phyloP scores from a whole-genome alignment of 2,329 filamentous ascomycete genomes.

The Torrubiella hemipterigena region DNA sequence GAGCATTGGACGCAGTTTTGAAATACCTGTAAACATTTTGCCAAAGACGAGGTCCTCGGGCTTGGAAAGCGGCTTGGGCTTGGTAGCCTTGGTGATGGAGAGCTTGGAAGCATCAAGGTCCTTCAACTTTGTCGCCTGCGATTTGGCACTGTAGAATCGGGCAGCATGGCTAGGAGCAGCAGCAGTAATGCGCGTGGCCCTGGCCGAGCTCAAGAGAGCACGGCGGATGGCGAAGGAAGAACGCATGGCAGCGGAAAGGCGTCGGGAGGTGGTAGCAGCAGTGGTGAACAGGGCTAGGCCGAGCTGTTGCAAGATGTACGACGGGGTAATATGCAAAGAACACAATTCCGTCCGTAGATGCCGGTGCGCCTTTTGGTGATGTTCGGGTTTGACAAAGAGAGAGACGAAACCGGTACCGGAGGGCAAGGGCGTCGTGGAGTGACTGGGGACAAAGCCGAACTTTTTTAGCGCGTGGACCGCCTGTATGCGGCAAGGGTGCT shows the following conservation, averaged over 20 bases:
- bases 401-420: too few relatives aligned
- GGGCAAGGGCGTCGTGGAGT: too few relatives aligned
- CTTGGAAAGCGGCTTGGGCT: slow-evolving; percentile 62
- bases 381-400: too few relatives aligned
- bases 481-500: too few relatives aligned
- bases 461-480: too few relatives aligned
- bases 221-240: slow-evolving; percentile 17
- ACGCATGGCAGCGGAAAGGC: slow-evolving; percentile 13
- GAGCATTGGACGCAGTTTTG: not conserved
- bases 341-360: too few relatives aligned
- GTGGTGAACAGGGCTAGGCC: not conserved
- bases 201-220: slow-evolving; percentile 19
- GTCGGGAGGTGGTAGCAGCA: slow-evolving; percentile 4
- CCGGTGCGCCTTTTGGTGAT: too few relatives aligned
- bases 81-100: slow-evolving; percentile 58
- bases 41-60: slow-evolving; percentile 83
- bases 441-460: too few relatives aligned
- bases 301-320: too few relatives aligned
- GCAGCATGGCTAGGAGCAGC: slow-evolving; percentile 16
- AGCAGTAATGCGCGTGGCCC: slow-evolving; percentile 24
- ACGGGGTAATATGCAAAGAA: too few relatives aligned
- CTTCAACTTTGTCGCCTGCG: slow-evolving; percentile 40
- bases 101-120: slow-evolving; percentile 71
- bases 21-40: slow-evolving; percentile 71
- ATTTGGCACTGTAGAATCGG: slow-evolving; percentile 39